phyloP scores from a whole-genome alignment of 2,329 filamentous ascomycete genomes.

The Phialophora verrucosa region DNA sequence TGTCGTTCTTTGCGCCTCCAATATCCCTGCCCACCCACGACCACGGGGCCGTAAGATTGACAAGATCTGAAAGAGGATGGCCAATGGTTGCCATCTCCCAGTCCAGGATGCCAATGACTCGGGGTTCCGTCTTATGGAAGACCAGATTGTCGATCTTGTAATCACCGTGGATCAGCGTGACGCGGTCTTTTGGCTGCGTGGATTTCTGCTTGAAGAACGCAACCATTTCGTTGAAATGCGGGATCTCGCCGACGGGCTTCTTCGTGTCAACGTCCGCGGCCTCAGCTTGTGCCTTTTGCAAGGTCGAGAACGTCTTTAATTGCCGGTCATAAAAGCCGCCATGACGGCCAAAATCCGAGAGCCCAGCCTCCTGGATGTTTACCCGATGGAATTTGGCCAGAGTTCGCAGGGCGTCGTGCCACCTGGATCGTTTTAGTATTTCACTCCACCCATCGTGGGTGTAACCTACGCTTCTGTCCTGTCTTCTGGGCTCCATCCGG shows the following conservation, averaged over 20 bases:
- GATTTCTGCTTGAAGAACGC: slow-evolving; percentile 73
- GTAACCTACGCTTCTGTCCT: slow-evolving; percentile 69
- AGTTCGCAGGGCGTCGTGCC: slow-evolving; percentile 81
- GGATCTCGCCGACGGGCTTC: slow-evolving; percentile 77
- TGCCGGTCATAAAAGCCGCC: slow-evolving; percentile 85
- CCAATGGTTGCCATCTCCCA: slow-evolving; percentile 99
- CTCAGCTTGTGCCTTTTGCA: slow-evolving; percentile 77
- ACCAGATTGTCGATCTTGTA: slow-evolving; percentile 94
- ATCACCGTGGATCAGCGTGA: slow-evolving; percentile 86
- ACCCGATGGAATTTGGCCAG: slow-evolving; percentile 86
- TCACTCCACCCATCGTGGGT: not conserved
- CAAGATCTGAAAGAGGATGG: slow-evolving; percentile 90
- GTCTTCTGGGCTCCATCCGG: slow-evolving; percentile 70
- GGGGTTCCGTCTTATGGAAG: slow-evolving; percentile 85
- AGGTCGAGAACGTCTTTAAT: slow-evolving; percentile 78
- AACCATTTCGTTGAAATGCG: slow-evolving; percentile 80
- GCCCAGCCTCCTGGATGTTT: slow-evolving; percentile 67
- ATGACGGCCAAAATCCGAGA: slow-evolving; percentile 74
- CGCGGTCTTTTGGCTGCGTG: slow-evolving; percentile 76
- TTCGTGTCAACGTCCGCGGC: slow-evolving; percentile 78
- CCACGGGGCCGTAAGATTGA: slow-evolving; percentile 68
- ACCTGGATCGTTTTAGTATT: slow-evolving; percentile 55
- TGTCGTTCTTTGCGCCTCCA: slow-evolving; percentile 38
- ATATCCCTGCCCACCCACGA: slow-evolving; percentile 45
- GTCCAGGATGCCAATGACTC: slow-evolving; percentile 91